Evolutionary conservation across 495 filamentous ascomycete species (phyloP).

Genomic region (Daldinia childiae): DNA sequence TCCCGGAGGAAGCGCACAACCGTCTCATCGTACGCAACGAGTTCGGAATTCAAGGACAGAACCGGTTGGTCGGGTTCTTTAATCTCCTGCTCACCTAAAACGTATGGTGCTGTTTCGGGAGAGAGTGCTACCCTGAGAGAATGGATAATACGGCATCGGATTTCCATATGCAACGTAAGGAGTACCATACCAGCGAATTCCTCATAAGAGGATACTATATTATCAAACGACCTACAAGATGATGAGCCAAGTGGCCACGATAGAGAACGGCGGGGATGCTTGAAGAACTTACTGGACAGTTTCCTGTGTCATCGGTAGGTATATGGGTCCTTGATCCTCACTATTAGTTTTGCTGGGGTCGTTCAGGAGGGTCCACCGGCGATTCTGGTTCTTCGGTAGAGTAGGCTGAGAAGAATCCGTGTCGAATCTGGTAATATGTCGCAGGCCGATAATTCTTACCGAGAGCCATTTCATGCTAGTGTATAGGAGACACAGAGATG

Average conservation of each 20-base stretch:
- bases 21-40: conserved; percentile 86
- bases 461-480: conserved; percentile 99
- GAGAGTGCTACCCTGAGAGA: conserved; percentile 65
- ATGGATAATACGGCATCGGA: conserved; percentile 82
- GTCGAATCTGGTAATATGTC: conserved; percentile 72
- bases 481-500: conserved; percentile 84
- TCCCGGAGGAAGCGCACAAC: conserved; percentile 72
- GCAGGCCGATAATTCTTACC: conserved; percentile 76
- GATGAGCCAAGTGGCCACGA: conserved; percentile 35
- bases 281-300: conserved; percentile 70
- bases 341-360: conserved; percentile 58
- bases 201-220: conserved; percentile 80
- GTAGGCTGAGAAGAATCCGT: conserved; percentile 61
- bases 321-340: conserved; percentile 66
- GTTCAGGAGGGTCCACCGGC: conserved; percentile 86
- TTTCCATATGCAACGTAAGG: conserved; percentile 85
- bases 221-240: conserved; percentile 76
- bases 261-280: not conserved
- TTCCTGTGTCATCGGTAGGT: conserved; percentile 88
- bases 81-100: conserved; percentile 76
- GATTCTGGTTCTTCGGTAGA: conserved; percentile 60
- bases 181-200: conserved; percentile 79
- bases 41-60: conserved; percentile 77
- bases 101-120: conserved; percentile 69
- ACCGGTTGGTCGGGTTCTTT: conserved; percentile 82